phyloP scores from a whole-genome alignment of 306 rosid species.

The Vigna angularis region DNA sequence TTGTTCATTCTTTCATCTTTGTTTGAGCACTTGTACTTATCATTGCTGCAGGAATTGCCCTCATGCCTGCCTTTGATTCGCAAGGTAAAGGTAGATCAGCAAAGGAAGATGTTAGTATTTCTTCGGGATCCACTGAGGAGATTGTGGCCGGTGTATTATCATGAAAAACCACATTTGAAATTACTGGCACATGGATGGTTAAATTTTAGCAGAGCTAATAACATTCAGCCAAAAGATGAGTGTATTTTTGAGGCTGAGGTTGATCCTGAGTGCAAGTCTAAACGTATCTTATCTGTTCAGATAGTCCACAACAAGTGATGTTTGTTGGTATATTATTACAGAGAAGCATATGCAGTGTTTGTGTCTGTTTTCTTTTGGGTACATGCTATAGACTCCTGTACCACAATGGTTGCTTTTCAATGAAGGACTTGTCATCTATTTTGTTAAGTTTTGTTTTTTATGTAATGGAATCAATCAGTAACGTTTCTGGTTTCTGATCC shows the following conservation, averaged over 20 bases:
- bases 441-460: not conserved
- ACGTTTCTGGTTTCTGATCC: not conserved
- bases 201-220: constrained; percentile 54
- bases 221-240: constrained; percentile 54
- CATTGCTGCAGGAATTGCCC: constrained; percentile 58
- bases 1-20: not conserved
- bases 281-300: constrained; percentile 40
- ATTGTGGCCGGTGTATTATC: constrained; percentile 68
- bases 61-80: constrained; percentile 35
- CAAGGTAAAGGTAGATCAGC: not conserved
- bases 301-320: constrained; percentile 38
- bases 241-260: constrained; percentile 44
- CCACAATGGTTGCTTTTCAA: not conserved
- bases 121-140: constrained; percentile 54
- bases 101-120: constrained; percentile 43
- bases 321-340: not conserved
- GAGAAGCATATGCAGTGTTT: constrained; percentile 12
- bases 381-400: not conserved
- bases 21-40: constrained; percentile 19
- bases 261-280: constrained; percentile 33
- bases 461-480: not conserved
- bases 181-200: constrained; percentile 61
- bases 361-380: not conserved
- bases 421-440: not conserved
- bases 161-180: constrained; percentile 13